Base-by-base conservation (phyloP, 257 asterid genomes). In the Lantana camara region DNA sequence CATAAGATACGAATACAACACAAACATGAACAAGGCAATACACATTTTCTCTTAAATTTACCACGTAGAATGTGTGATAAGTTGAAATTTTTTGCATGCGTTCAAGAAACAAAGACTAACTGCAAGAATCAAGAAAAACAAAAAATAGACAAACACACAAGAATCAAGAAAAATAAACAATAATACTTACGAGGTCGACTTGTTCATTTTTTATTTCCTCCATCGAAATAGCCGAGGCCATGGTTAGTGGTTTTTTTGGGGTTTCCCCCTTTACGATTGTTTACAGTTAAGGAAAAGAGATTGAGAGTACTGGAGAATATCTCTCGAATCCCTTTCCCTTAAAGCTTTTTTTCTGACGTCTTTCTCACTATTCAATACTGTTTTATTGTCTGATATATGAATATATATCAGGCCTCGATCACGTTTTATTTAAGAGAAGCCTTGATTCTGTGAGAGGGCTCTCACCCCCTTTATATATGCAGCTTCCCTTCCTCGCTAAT, bases 121-220 rank as follows among this genome's bases (percentile, higher is more conserved):
- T 3, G 17, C 32, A 5, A 0, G 1, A 3, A 13, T 14, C 4
- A 8, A 32, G 37, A 32, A 21, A 34, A 11, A 5, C n/a, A 17
- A n/a, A 32, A 14, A 21, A 14, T 3, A 30, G 0, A 24, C n/a
- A n/a, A n/a, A n/a, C n/a, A n/a, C n/a, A n/a, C n/a, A n/a, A n/a
- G n/a, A n/a, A 49, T 3, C 5, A 0, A 8, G n/a, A 29, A 7
- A 4, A 22, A 21, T 15, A 53, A 29, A 7, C 2, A 22, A 21
- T 15, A 53, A 15, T 0, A 64, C 88, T 79, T 83, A 88, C 96
- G 7, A 88, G 86, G 63, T 88, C 96, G 48, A 82, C 45, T 42
- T 69, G 73, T 67, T 88, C 91, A 59, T 85, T 88, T 58, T 76
- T 83, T 7, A 88, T 77, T 13, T 71, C 91, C 37, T 85, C 96